These are phyloP conservation scores for Elsinoe fawcettii DNA, from an alignment of 2,329 filamentous ascomycete species.

Conservation along the genomic window DNA sequence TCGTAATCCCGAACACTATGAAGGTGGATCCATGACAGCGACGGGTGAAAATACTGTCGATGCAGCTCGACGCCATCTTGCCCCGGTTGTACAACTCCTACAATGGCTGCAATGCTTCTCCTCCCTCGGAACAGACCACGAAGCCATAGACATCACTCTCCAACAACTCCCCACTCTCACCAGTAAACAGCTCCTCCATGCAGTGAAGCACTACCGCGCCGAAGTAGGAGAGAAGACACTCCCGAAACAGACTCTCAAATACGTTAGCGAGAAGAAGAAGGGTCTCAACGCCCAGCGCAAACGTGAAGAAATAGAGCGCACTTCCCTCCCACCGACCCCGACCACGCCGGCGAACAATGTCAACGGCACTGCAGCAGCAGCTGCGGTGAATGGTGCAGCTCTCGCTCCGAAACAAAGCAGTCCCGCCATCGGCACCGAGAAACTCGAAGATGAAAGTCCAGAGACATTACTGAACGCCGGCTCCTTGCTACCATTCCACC, in stretches of 20 bases:
- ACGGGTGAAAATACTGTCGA: conserved; percentile 84
- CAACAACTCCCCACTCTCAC: conserved; percentile 80
- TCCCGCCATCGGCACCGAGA: conserved; percentile 21
- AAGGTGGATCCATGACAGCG: conserved; percentile 78
- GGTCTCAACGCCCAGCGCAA: conserved; percentile 38
- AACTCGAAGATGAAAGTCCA: conserved; percentile 61
- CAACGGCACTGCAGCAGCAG: neutral
- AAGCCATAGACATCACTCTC: conserved; percentile 78
- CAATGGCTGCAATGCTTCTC: conserved; percentile 99
- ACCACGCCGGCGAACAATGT: conserved; percentile 6
- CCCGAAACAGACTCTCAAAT: conserved; percentile 80
- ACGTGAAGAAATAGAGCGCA: conserved; percentile 14
- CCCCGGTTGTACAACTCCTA: conserved; percentile 83
- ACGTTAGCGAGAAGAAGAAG: conserved; percentile 70
- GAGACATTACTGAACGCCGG: conserved; percentile 79
- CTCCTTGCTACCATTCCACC: conserved; percentile 86
- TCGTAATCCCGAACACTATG: conserved; percentile 87
- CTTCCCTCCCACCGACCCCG: conserved; percentile 16
- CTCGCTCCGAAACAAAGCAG: conserved; percentile 22
- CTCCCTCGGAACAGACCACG: conserved; percentile 80
- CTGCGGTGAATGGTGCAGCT: conserved; percentile 19
- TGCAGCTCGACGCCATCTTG: conserved; percentile 72
- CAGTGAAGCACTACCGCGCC: conserved; percentile 84
- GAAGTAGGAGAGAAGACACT: conserved; percentile 93
- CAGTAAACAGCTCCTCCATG: conserved; percentile 82